Evolutionary conservation across 768 basidiomycete species (phyloP), one percentile per base, ranked within the genome.

Genomic region (Tulasnella sp.): DNA sequence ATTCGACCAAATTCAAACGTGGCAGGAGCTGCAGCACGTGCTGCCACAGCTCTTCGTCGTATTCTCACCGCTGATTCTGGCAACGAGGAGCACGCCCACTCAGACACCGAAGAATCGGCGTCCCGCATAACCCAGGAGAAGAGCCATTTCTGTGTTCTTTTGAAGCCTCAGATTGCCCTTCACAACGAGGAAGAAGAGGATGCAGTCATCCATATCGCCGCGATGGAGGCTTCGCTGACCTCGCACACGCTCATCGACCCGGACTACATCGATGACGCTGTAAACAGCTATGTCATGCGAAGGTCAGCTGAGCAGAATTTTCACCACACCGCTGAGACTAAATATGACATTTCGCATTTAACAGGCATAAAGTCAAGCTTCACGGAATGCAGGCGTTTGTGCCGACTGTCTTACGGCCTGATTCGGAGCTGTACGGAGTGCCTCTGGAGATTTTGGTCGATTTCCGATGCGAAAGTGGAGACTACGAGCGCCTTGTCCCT

Each of bases 401-500:
- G 51, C 96, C 96, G 0, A 86, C 87, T 1, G 70, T 72, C 13
- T 40, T 71, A 61, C 15, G 37, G 10, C 29, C 48, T n/a, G 44
- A 69, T 46, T 48, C 79, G n/a, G 48, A 72, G 29, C 70, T 80
- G 51, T 85, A n/a, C 32, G 71, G 83, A 88, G 90, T 99, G 37
- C 96, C 96, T n/a, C 86, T 96, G 32, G 96, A 99, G 84, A 92
- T 96, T 57, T 84, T 96, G 74, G 90, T 97, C 77, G 95, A 98
- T 84, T 88, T 91, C 74, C 89, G 91, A 69, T 93, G 92, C 82
- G 93, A 96, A 84, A 92, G 90, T 79, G 86, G 87, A 71, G 90
- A 90, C 72, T 97, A 97, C 83, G 94, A 97, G 81, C 92, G 95
- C 2, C 87, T 99, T 51, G 93, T 98, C 7, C 93, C 94, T 3